These are phyloP conservation scores for Botrytis pseudocinerea DNA, from an alignment of 2,329 filamentous ascomycete genomes.

Conservation along the genomic window DNA sequence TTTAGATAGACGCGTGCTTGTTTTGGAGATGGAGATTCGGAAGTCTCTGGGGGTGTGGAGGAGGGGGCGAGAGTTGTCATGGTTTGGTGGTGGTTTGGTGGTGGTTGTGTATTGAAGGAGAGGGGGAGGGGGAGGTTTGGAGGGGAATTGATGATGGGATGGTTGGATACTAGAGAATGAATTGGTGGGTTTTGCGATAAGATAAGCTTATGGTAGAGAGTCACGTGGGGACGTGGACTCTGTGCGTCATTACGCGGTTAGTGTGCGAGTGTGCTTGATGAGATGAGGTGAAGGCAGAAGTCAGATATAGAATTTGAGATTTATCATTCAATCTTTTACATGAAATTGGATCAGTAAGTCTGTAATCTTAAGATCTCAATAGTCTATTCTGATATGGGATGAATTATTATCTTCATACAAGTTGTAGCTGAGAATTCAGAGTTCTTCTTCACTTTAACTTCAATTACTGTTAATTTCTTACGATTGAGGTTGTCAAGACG, in stretches of 20 bases:
- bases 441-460: neutral
- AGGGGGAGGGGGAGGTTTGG: neutral
- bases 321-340: no score
- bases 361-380: neutral
- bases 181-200: constrained; percentile 23
- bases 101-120: neutral
- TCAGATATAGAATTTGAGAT: neutral
- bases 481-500: neutral
- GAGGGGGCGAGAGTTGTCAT: neutral
- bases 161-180: neutral
- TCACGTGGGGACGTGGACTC: constrained; percentile 23
- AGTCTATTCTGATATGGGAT: neutral
- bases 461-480: neutral
- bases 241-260: constrained; percentile 22
- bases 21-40: constrained; percentile 40
- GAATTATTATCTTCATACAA: neutral
- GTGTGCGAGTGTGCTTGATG: neutral
- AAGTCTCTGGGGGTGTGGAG: neutral
- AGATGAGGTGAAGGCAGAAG: neutral
- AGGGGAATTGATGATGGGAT: neutral
- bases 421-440: neutral
- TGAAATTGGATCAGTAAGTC: neutral
- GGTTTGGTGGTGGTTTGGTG: neutral
- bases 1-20: constrained; percentile 58
- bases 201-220: neutral